Conservation (phyloP, 345 rosid species). For the Eucalyptus lansdowneana region DNA sequence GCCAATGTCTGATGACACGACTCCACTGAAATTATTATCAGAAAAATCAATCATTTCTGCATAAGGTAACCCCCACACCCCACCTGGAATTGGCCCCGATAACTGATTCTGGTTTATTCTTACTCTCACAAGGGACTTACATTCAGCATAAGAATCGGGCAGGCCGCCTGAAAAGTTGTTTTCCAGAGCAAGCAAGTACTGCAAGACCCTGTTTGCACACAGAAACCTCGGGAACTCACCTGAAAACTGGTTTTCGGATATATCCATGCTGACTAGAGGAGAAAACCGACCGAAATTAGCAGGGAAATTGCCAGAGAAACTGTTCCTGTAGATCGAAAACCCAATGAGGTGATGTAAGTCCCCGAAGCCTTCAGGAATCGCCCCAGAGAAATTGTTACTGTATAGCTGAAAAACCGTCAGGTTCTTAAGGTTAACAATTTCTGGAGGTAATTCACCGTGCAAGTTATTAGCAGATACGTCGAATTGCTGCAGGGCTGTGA, state of each 20-base stretch:
- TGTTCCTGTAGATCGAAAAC: constrained; percentile 62
- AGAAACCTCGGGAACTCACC: constrained; percentile 67
- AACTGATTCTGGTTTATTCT: constrained; percentile 48
- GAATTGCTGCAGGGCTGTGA: constrained; percentile 35
- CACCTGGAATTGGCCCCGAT: constrained; percentile 47
- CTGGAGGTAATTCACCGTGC: constrained; percentile 43
- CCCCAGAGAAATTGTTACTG: constrained; percentile 50
- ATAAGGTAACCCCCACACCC: constrained; percentile 59
- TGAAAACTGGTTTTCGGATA: constrained; percentile 69
- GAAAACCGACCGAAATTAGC: constrained; percentile 55
- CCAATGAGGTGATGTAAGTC: constrained; percentile 36
- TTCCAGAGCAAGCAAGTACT: constrained; percentile 39
- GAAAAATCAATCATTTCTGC: constrained; percentile 55
- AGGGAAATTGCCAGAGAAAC: constrained; percentile 64
- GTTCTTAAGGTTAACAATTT: constrained; percentile 32
- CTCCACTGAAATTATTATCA: constrained; percentile 52
- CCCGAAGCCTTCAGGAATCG: constrained; percentile 61
- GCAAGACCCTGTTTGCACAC: constrained; percentile 37
- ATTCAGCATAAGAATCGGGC: constrained; percentile 44
- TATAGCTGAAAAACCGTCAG: constrained; percentile 45
- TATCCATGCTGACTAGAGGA: constrained; percentile 42
- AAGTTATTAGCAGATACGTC: constrained; percentile 57
- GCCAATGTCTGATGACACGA: constrained; percentile 36
- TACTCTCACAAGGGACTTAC: constrained; percentile 52
- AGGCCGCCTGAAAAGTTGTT: constrained; percentile 65